A percentile compares a stretch with the other conserved stretches of the same genome.
These are phyloP conservation scores for Trichoderma atrobrunneum DNA, from an alignment of 2,329 filamentous ascomycete genomes.

Conservation along the genomic window DNA sequence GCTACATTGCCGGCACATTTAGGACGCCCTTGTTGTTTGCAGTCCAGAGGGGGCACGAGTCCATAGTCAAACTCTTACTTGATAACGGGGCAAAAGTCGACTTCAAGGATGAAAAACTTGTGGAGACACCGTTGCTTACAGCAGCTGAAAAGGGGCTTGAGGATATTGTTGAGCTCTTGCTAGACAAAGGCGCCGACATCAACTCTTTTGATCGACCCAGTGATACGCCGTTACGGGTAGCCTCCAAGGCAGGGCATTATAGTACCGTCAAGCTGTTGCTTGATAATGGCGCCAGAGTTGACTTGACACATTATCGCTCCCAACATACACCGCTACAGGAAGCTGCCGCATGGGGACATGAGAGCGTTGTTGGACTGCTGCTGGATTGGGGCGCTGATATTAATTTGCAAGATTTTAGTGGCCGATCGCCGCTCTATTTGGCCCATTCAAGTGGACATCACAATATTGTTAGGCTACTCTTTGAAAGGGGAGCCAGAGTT, in stretches of 20 bases:
- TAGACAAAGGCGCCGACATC: neutral
- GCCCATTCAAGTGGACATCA: neutral
- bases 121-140: neutral
- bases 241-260: neutral
- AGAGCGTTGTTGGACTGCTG: neutral
- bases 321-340: neutral
- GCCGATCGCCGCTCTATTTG: neutral
- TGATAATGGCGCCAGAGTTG: neutral
- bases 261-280: neutral
- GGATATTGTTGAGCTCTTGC: neutral
- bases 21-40: neutral
- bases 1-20: neutral
- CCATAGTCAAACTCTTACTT: neutral
- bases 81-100: neutral
- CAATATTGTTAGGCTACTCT: neutral
- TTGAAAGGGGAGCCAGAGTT: neutral
- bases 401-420: neutral
- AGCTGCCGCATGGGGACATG: neutral
- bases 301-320: neutral
- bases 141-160: neutral
- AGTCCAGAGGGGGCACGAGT: neutral
- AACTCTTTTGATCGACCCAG: neutral
- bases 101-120: neutral
- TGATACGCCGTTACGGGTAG: neutral
- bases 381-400: neutral